Base-by-base conservation (phyloP, 805 yeast genomes). In the Millerago galiae region DNA sequence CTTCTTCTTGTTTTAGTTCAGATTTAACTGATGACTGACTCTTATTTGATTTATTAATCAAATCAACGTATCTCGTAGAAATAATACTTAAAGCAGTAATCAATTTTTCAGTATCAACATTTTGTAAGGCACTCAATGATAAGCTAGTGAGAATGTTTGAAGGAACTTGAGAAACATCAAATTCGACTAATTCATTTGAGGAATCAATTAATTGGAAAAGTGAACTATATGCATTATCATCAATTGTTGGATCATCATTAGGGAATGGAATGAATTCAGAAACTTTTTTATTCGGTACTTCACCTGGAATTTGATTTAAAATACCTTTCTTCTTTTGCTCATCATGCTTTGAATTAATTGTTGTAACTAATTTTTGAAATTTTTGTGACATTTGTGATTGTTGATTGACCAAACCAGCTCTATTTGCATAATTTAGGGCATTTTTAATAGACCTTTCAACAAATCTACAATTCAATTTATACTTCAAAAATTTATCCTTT, bases 121-220 rank as follows among this genome's bases (percentile, higher is more conserved):
- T 72, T 14, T 71, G 66, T 43, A 93, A 66, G 0, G 95, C 88
- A 2, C 76, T 74, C 43, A 76, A 66, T 13, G 82, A 86, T 72
- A 82, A 81, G 35, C 75, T 72, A 17, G 72, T 72, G 43, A 89
- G 72, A 1, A 83, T 68, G 39, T 78, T 77, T 17, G 73, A 74
- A 5, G 93, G 83, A 8, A 93, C 65, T 9, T 75, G 65, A 2
- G 86, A 70, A 42, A 87, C 75, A 58, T 91, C 91, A 56, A 87
- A 83, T 31, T 72, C 71, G 27, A 77, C 72, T 44, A 86, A 65
- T 38, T 81, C 80, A 54, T 81, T 79, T 33, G 67, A 62, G 27
- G 78, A 66, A 32, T 75, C 79, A 12, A 83, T 80, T 45, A 91
- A 70, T 24, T 81, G 75, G 58, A 77, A 93, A 34, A 90, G 64